A percentile compares a stretch with the other conserved stretches of the same genome.
phyloP scores from a whole-genome alignment of 192 early-diverging fungal species.

The Chytriomyces hyalinus region DNA sequence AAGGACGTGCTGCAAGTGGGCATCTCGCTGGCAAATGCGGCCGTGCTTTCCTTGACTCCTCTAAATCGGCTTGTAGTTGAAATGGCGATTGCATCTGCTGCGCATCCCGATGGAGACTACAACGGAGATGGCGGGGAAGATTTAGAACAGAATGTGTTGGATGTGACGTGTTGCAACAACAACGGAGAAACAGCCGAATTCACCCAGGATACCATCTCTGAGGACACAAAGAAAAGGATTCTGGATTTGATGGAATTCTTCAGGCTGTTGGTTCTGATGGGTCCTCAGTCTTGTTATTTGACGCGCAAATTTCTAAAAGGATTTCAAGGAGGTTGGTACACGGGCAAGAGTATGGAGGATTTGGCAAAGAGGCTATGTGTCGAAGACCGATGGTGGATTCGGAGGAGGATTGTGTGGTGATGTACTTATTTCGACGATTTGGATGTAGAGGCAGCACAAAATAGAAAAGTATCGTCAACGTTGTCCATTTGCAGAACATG shows the following conservation, averaged over 20 bases:
- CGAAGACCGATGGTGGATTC: conserved; percentile 29
- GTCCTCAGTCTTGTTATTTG: conserved; percentile 19
- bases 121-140: neutral
- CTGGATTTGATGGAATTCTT: conserved; percentile 18
- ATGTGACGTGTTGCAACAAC: neutral
- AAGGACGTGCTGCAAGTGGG: conserved; percentile 19
- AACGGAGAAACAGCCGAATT: neutral
- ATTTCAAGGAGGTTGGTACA: conserved; percentile 24
- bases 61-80: neutral
- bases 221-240: conserved; percentile 18
- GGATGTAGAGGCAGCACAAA: no score
- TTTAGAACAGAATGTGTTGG: neutral
- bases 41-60: neutral
- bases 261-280: conserved; percentile 8
- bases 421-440: no score
- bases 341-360: conserved; percentile 9
- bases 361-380: conserved; percentile 11
- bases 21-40: conserved; percentile 12
- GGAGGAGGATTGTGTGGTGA: neutral
- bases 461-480: no score
- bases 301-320: conserved; percentile 18
- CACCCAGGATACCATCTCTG: neutral
- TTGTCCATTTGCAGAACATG: no score
- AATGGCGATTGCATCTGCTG: neutral
- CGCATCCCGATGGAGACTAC: neutral